These are phyloP conservation scores for Penicillium cataractarum DNA, from an alignment of 495 filamentous ascomycete genomes.

Conservation along the genomic window DNA sequence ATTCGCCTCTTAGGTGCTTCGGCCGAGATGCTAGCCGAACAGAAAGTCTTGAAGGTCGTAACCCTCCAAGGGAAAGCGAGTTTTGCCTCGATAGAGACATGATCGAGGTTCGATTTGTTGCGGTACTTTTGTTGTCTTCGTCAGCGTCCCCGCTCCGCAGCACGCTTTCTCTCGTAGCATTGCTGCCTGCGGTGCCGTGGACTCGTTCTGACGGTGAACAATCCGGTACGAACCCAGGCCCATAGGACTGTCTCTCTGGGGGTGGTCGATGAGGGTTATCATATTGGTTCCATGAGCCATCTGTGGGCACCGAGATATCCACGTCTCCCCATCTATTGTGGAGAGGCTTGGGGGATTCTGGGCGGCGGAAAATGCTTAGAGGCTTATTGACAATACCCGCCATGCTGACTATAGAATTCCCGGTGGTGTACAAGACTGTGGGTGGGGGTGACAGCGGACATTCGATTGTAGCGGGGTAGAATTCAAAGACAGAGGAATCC, in stretches of 20 bases:
- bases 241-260: slow-evolving; percentile 26
- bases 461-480: slow-evolving; percentile 12
- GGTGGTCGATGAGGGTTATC: slow-evolving; percentile 36
- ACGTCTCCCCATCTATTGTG: slow-evolving; percentile 48
- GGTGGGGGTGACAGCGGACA: slow-evolving; percentile 12
- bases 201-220: slow-evolving; percentile 17
- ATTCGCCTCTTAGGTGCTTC: slow-evolving; percentile 19
- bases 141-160: slow-evolving; percentile 14
- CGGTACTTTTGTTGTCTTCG: slow-evolving; percentile 16
- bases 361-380: slow-evolving; percentile 39
- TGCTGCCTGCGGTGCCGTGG: neutral
- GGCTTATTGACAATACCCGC: slow-evolving; percentile 35
- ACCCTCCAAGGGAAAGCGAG: slow-evolving; percentile 30
- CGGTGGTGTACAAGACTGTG: neutral
- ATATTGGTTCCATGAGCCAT: slow-evolving; percentile 48
- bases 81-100: slow-evolving; percentile 22
- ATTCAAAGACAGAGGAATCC: neutral
- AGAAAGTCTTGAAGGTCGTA: slow-evolving; percentile 39
- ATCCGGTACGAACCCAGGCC: slow-evolving; percentile 35
- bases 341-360: slow-evolving; percentile 33
- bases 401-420: slow-evolving; percentile 24
- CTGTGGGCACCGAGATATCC: slow-evolving; percentile 41
- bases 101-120: slow-evolving; percentile 1
- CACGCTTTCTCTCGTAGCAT: too few species aligned
- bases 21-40: slow-evolving; percentile 37